Evolutionary conservation across 768 basidiomycete genomes (phyloP), one percentile per base, ranked within the genome.

Genomic region (Naganishia randhawae): DNA sequence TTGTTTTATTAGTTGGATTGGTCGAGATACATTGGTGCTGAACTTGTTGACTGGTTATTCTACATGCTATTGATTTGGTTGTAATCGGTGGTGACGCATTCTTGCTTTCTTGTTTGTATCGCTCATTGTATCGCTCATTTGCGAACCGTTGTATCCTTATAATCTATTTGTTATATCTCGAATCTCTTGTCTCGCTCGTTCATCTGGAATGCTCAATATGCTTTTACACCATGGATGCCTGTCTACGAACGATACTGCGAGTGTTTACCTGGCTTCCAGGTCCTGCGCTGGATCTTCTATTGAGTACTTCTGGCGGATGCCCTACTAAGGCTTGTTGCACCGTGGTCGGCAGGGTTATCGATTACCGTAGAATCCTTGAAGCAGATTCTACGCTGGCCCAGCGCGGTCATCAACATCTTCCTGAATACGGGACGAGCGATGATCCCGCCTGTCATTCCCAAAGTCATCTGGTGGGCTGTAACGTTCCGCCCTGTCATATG

Each of bases 401-500:
- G 50, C 35, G 50, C n/a, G 17, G 32, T 45, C 25, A 73, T 16
- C 22, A 75, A 25, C 33, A 71, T 70, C 3, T 70, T 42, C 50
- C 69, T 50, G 54, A 73, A 73, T 0, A 37, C 57, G 8, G 41
- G 63, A 42, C 73, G 74, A 22, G 69, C 61, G 19, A 71, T 65
- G 17, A 75, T 68, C 4, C 74, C 74, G 17, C 74, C 74, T 27
- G 70, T 73, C 64, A 75, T 65, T n/a, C 70, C 63, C 11, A 75
- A 27, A 19, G 68, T 71, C 10, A 69, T 72, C 27, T 73, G 65
- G 10, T 32, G 32, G 25, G 68, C 35, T 17, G 32, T 50, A n/a
- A 65, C 50, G 0, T 19, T n/a, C 19, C 41, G 19, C 29, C 39
- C n/a, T 9, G 10, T 57, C n/a, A 48, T 17, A 48, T 22, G 19